phyloP scores from a whole-genome alignment of 305 asterid genomes.

The Fraxinus platypoda region DNA sequence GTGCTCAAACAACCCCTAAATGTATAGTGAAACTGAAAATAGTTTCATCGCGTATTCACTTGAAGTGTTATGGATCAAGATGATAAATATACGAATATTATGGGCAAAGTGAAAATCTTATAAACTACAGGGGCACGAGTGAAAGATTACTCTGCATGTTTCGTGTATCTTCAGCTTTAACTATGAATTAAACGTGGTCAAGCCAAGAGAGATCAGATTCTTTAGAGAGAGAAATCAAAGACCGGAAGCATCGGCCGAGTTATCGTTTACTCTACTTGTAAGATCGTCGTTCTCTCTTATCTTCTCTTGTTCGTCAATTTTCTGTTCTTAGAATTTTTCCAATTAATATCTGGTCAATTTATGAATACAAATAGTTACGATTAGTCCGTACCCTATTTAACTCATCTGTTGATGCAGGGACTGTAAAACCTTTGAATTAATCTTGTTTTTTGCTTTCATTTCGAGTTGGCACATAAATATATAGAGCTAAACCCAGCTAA shows the following conservation, averaged over 20 bases:
- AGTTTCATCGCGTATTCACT: not conserved
- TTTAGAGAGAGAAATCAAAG: constrained; percentile 22
- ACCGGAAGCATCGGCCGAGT: constrained; percentile 33
- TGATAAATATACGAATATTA: not conserved
- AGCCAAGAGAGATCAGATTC: constrained; percentile 18
- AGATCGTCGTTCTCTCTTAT: constrained; percentile 27
- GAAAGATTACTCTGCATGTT: constrained; percentile 6
- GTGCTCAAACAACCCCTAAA: no score
- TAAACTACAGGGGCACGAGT: constrained; percentile 20
- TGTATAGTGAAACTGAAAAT: not conserved
- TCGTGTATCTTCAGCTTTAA: constrained; percentile 25
- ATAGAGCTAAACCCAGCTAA: constrained; percentile 5
- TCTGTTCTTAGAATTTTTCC: not conserved
- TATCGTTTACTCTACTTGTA: constrained; percentile 45
- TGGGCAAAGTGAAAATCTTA: not conserved
- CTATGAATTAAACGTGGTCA: constrained; percentile 33
- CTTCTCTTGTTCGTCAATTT: not conserved
- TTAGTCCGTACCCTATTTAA: not conserved
- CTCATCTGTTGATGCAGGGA: constrained; percentile 11
- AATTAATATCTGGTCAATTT: not conserved
- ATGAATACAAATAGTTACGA: not conserved
- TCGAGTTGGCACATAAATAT: not conserved
- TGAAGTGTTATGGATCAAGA: not conserved
- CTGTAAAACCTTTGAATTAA: constrained; percentile 21
- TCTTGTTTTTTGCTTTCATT: not conserved